Evolutionary conservation across 306 rosid genomes (phyloP).

Genomic region (Dryas octopetala): DNA sequence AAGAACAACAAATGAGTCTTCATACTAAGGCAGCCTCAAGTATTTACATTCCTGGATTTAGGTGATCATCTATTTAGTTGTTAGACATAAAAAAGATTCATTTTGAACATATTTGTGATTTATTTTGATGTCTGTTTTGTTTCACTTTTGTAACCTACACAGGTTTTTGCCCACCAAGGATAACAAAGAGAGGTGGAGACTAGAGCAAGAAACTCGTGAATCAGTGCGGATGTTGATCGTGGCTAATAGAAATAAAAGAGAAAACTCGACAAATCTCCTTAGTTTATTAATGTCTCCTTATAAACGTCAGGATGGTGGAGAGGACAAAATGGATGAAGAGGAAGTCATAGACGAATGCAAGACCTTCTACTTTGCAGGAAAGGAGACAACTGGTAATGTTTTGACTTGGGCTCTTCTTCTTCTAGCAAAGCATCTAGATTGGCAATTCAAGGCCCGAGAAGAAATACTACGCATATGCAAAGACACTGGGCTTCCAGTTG

Average conservation of each 20-base stretch:
- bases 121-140: too few relatives aligned
- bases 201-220: constrained; percentile 66
- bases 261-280: constrained; percentile 47
- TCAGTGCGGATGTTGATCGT: constrained; percentile 49
- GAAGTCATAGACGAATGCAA: constrained; percentile 73
- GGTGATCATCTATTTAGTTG: constrained; percentile 25
- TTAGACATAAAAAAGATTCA: too few relatives aligned
- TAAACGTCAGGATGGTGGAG: constrained; percentile 56
- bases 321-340: constrained; percentile 49
- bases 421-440: constrained; percentile 57
- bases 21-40: constrained; percentile 47
- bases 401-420: constrained; percentile 68
- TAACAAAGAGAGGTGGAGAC: constrained; percentile 66
- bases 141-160: background rate
- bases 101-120: too few relatives aligned
- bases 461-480: constrained; percentile 50
- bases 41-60: constrained; percentile 74
- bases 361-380: constrained; percentile 77
- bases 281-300: constrained; percentile 46
- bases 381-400: constrained; percentile 73
- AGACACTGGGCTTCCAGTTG: constrained; percentile 26
- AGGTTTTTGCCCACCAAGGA: constrained; percentile 72
- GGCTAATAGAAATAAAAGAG: constrained; percentile 32
- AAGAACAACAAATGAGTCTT: constrained; percentile 60
- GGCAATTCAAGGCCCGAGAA: constrained; percentile 69